Base-by-base conservation (phyloP, 805 yeast genomes). In the Candida sanyiensis region DNA sequence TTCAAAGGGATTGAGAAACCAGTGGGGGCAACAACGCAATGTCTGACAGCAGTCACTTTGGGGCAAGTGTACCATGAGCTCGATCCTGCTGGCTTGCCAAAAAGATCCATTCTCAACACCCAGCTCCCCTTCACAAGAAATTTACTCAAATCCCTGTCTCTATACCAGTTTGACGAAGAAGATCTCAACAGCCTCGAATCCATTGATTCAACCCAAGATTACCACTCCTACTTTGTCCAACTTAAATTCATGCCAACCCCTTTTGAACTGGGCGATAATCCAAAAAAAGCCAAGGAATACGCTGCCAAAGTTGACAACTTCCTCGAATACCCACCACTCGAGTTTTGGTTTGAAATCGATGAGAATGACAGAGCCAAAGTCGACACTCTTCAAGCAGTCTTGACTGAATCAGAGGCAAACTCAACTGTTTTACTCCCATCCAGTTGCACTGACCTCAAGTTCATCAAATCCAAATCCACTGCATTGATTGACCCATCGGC, bases 311-410 rank as follows among this genome's bases (percentile, higher is more conserved):
- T 51, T 7, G 47, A 40, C 4, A 39, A 51, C 17, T 54, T 58
- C 38, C 50, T 58, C 35, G 50, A 60, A 28, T 64, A 63, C 33
- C 80, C 83, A 3, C 77, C 80, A 1, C 56, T 77, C 6, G 83
- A 77, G 48, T 59, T 77, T 33, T 75, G 80, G 78, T 57, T 70
- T 25, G 72, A 67, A 34, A 54, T 72, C 34, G 61, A 59, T 15
- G 60, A 62, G 12, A 39, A 43, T n/a, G 59, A 60, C 10, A 52
- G 45, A 27, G 67, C 67, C 1, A 69, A 62, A 25, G 20, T 44
- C 15, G 48, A 44, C 7, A 44, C 65, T 24, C 47, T 74, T 39
- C 64, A 64, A 26, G 52, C 70, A 2, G 66, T 71, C 1, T 60
- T 72, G 1, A 69, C 69, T 1, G 71, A 70, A 21, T 63, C 63